Base-by-base conservation (phyloP, 2,329 filamentous ascomycete genomes). In the Volutella citrinella region DNA sequence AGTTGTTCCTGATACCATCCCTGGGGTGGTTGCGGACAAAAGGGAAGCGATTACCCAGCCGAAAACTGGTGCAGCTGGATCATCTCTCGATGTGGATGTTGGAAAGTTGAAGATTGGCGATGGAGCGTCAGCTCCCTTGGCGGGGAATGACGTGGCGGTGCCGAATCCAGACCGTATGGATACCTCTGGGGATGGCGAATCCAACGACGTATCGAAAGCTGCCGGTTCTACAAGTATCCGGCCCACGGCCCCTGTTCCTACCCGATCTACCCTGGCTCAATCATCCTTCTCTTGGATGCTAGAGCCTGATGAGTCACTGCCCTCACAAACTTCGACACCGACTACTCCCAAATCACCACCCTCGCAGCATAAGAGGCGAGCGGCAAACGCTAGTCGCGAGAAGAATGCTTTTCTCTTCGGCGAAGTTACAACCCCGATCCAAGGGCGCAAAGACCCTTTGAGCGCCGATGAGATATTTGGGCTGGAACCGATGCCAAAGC, bases 281-380 rank as follows among this genome's bases (percentile, higher is more conserved):
- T 87, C 84, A 7, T 84, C 81, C 5, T 89, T 87, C 57, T 81
- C 84, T 2, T 88, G 82, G 82, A 89, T 89, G 83, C 68, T 89
- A 3, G 80, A 81, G 45, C 74, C 73, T 4, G 72, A 75, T 45
- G 54, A 66, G 34, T 57, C 64, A 0, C 37, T 29, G 10, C 48
- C 40, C 24, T 45, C 51, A 30, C 38, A 55, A 35, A 42, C 52
- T 1, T 32, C 46, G 10, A 19, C 45, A 4, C 40, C 52, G 5
- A 28, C 47, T 7, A 45, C 34, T 21, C n/a, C n/a, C n/a, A 61
- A 60, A 14, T 61, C 62, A 6, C 54, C 60, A 5, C 42, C 58
- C 7, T 32, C 49, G 10, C 52, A 54, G 37, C 56, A 71, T 39
- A 63, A 60, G 43, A 71, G 69, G 48, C 55, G 63, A 28, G 46